These are phyloP conservation scores for Rhodotorula toruloides DNA, from an alignment of 768 basidiomycete genomes.

Conservation along the genomic window DNA sequence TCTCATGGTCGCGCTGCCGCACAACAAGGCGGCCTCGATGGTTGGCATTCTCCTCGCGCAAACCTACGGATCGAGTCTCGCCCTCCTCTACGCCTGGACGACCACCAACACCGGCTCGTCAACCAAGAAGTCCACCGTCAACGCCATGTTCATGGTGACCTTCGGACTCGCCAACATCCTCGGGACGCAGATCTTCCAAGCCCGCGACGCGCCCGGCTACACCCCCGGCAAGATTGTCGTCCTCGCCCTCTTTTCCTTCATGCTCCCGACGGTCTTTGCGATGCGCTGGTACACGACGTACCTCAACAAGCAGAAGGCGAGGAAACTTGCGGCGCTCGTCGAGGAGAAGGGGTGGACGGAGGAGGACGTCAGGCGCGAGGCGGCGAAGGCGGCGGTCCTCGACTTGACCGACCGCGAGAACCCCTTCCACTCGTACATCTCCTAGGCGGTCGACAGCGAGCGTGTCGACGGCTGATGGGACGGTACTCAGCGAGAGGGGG, in stretches of 20 bases:
- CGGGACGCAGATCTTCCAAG: slow-evolving; percentile 61
- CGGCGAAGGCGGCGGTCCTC: slow-evolving; percentile 54
- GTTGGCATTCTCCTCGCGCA: slow-evolving; percentile 52
- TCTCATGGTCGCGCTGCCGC: slow-evolving; percentile 54
- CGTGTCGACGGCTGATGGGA: too few species aligned
- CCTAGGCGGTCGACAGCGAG: not conserved
- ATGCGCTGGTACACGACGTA: slow-evolving; percentile 57
- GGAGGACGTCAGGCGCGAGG: slow-evolving; percentile 57
- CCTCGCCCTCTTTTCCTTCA: slow-evolving; percentile 57
- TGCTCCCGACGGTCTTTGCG: slow-evolving; percentile 53
- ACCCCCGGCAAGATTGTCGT: slow-evolving; percentile 63
- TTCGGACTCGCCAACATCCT: slow-evolving; percentile 56
- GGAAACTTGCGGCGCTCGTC: slow-evolving; percentile 50
- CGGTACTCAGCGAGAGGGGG: too few species aligned
- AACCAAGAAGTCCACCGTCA: slow-evolving; percentile 56
- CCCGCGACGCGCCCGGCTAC: slow-evolving; percentile 60
- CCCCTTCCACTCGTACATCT: slow-evolving; percentile 3
- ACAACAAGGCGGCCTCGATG: slow-evolving; percentile 55
- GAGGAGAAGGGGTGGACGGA: slow-evolving; percentile 58
- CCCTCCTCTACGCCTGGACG: slow-evolving; percentile 61
- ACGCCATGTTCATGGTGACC: slow-evolving; percentile 6
- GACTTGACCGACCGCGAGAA: slow-evolving; percentile 32
- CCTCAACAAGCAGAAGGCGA: slow-evolving; percentile 51
- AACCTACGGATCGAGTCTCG: slow-evolving; percentile 60
- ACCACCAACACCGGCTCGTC: slow-evolving; percentile 62